Evolutionary conservation across 805 yeast genomes (phyloP).

Genomic region (Kluyveromyces nonfermentans): DNA sequence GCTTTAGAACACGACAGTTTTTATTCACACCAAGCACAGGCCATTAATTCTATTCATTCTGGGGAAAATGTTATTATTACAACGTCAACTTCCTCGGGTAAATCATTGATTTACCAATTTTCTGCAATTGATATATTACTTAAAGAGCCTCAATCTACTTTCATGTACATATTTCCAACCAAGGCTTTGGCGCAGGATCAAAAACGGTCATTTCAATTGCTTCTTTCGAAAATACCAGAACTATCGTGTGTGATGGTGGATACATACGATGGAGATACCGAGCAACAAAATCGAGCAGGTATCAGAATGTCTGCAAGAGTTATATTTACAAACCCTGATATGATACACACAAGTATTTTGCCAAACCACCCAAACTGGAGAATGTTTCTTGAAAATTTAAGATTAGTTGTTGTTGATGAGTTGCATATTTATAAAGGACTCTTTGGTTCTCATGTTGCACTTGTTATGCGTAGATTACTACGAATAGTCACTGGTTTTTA

Average conservation of each 20-base stretch:
- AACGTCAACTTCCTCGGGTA: slow-evolving; percentile 96
- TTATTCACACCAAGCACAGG: slow-evolving; percentile 77
- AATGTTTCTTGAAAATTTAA: slow-evolving; percentile 51
- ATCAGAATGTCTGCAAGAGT: slow-evolving; percentile 63
- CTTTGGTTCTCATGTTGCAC: slow-evolving; percentile 88
- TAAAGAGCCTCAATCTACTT: slow-evolving; percentile 39
- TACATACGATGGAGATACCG: slow-evolving; percentile 94
- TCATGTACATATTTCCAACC: slow-evolving; percentile 89
- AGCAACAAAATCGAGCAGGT: slow-evolving; percentile 38
- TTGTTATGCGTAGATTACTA: slow-evolving; percentile 70
- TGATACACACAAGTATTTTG: slow-evolving; percentile 73
- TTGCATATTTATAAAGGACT: slow-evolving; percentile 82
- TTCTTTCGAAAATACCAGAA: slow-evolving; percentile 42
- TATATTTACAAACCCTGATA: slow-evolving; percentile 92
- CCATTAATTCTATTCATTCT: slow-evolving; percentile 47
- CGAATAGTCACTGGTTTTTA: slow-evolving; percentile 37
- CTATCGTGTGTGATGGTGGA: slow-evolving; percentile 45
- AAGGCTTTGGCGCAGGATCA: slow-evolving; percentile 98
- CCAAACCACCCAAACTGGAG: slow-evolving; percentile 75
- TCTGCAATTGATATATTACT: slow-evolving; percentile 55
- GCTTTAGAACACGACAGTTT: slow-evolving; percentile 46
- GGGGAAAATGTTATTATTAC: slow-evolving; percentile 72
- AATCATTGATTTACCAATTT: slow-evolving; percentile 82
- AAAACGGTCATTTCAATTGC: slow-evolving; percentile 60
- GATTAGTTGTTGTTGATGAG: slow-evolving; percentile 73